Base-by-base conservation (phyloP, 2,329 filamentous ascomycete genomes). In the Didymella pinodella region DNA sequence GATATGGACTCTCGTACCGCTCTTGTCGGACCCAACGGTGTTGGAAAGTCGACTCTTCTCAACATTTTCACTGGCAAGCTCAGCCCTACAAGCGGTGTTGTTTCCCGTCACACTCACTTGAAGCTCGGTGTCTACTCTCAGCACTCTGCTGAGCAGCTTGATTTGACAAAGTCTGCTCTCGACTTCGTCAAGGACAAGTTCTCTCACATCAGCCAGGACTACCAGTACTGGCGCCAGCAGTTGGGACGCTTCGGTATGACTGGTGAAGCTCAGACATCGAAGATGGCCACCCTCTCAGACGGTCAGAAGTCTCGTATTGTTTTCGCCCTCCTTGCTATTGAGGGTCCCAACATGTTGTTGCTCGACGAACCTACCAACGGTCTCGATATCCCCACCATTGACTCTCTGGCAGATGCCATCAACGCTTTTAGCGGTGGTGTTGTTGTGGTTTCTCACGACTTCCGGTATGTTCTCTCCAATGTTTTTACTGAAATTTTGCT, bases 321-420 rank as follows among this genome's bases (percentile, higher is more conserved):
- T 41, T 99, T 99, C 77, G 95, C 95, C 40, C 85, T 99, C 70
- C 84, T 99, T 66, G 95, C 95, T 66, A 97, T 99, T 67, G 95
- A 99, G 72, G 83, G 88, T 28, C 95, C 95, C 70, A 99, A 99
- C 86, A 99, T 99, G 95, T 82, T 99, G 71, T 81, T 99, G 69
- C 88, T 99, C 56, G 95, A 99, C 83, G 95, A 99, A 84, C 96
- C 95, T 79, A 99, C 95, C 78, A 99, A 99, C 88, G 95, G 95
- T 86, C 85, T 99, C 64, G 95, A 99, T 85, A 99, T 99, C 67
- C 93, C 95, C 29, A 98, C 95, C 53, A 99, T 99, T 75, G 95
- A 99, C 84, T 93, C 90, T 81, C 82, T 99, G 82, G 96, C 95
- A 2, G 94, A 99, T 75, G 95, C 95, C 71, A 99, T 99, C 83